These are phyloP conservation scores for Bombardia bombarda DNA, from an alignment of 495 filamentous ascomycete genomes.

Conservation along the genomic window DNA sequence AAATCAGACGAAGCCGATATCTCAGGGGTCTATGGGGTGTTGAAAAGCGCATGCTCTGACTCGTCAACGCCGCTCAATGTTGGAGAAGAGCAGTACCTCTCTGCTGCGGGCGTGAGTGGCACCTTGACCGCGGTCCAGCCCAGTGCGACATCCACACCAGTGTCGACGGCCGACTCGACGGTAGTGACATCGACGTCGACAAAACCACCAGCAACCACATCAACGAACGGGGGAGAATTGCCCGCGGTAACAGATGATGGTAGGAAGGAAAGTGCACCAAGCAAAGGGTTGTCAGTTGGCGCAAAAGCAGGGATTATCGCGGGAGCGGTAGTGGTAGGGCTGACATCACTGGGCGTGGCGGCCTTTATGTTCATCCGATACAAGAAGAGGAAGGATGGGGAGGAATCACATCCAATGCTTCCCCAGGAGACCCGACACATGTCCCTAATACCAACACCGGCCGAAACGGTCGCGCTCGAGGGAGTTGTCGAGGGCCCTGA, in stretches of 20 bases:
- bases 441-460: slow-evolving; percentile 5
- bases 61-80: slow-evolving; percentile 23
- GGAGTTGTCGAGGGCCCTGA: background rate
- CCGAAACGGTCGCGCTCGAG: slow-evolving; percentile 1
- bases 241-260: background rate
- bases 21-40: slow-evolving; percentile 25
- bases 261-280: background rate
- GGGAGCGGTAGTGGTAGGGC: slow-evolving; percentile 13
- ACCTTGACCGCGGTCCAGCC: slow-evolving; percentile 6
- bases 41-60: slow-evolving; percentile 20
- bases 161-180: background rate
- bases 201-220: slow-evolving; percentile 1
- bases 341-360: slow-evolving; percentile 12
- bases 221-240: background rate
- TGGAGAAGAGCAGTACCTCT: slow-evolving; percentile 23
- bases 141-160: background rate
- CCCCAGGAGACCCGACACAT: slow-evolving; percentile 12
- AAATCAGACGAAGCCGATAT: slow-evolving; percentile 21
- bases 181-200: background rate
- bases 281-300: slow-evolving; percentile 9
- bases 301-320: slow-evolving; percentile 19
- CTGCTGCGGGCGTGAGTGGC: slow-evolving; percentile 17
- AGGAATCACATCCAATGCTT: slow-evolving; percentile 30
- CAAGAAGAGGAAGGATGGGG: slow-evolving; percentile 10
- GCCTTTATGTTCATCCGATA: slow-evolving; percentile 18